Base-by-base conservation (phyloP, 2,329 filamentous ascomycete species). In the Penicillium sp. region DNA sequence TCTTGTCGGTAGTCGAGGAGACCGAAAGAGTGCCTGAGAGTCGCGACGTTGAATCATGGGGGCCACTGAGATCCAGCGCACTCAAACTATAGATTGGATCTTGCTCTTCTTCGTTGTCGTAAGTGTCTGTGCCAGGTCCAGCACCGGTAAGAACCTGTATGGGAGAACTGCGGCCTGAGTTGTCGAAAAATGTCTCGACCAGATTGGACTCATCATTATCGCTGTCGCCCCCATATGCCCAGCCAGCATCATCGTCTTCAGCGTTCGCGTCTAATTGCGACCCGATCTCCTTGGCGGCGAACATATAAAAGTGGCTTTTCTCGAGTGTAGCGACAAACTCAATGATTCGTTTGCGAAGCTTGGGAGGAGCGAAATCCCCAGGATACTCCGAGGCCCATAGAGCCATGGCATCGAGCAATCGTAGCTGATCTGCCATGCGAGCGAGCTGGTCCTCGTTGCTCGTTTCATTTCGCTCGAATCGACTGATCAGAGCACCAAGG, bases 341-440 rank as follows among this genome's bases (percentile, higher is more conserved):
- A 41, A 86, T 81, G 33, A 96, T 75, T 28, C 81, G 82, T 56
- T 80, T 82, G 57, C 84, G 83, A 2, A 89, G 95, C 18, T 79
- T 79, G 1, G 86, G 80, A 54, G 87, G 84, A 1, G 90, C 90
- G 75, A 97, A 95, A 69, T 99, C 93, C 13, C 90, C 92, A 0
- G 93, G 91, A 68, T 97, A 97, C 36, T 85, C 77, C 13, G 86
- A 84, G 1, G 95, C 86, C 93, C 93, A 99, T 66, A 88, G 88
- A 4, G 89, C 88, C 50, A 97, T 75, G 6, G 93, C 83, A 58
- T 88, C 85, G 33, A 95, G 84, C 53, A 92, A 87, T 43, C 91
- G 83, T 46, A 95, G 78, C 66, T 96, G 92, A 4, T 85, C 83
- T 7, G 87, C 84, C 34, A 87, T 91, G 60, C 86, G 89, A 46